phyloP scores from a whole-genome alignment of 495 filamentous ascomycete genomes.

The Hypoxylon subgilvum region DNA sequence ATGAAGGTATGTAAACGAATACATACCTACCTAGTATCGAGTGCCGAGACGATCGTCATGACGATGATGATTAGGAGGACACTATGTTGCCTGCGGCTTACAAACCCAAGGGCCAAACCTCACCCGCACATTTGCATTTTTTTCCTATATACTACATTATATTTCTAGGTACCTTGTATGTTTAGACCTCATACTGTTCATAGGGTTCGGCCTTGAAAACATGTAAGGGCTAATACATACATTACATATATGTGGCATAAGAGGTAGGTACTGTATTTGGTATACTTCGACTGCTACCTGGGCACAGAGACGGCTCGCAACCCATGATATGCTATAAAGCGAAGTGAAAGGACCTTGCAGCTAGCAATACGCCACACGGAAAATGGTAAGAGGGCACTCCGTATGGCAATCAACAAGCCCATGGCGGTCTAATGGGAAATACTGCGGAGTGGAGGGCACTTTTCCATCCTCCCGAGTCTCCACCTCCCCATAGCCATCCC shows the following conservation, averaged over 20 bases:
- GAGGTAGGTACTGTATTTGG: too few species aligned
- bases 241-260: too few species aligned
- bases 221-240: too few species aligned
- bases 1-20: background rate
- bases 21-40: background rate
- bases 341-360: conserved; percentile 28
- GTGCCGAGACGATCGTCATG: conserved; percentile 4
- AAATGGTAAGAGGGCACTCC: conserved; percentile 4
- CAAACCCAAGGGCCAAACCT: background rate
- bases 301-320: too few species aligned
- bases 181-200: too few species aligned
- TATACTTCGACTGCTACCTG: too few species aligned
- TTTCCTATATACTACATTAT: too few species aligned
- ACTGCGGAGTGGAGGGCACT: background rate
- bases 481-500: too few species aligned
- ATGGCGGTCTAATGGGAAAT: conserved; percentile 11
- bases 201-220: too few species aligned
- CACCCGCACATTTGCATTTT: conserved; percentile 1
- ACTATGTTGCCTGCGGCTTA: too few species aligned
- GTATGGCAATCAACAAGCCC: conserved; percentile 5
- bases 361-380: conserved; percentile 19
- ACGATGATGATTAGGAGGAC: too few species aligned
- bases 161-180: background rate
- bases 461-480: conserved; percentile 6
- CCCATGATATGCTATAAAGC: too few species aligned